Evolutionary conservation across 495 filamentous ascomycete species (phyloP), one percentile per base, ranked within the genome.

Genomic region (Talaromyces ruber): DNA sequence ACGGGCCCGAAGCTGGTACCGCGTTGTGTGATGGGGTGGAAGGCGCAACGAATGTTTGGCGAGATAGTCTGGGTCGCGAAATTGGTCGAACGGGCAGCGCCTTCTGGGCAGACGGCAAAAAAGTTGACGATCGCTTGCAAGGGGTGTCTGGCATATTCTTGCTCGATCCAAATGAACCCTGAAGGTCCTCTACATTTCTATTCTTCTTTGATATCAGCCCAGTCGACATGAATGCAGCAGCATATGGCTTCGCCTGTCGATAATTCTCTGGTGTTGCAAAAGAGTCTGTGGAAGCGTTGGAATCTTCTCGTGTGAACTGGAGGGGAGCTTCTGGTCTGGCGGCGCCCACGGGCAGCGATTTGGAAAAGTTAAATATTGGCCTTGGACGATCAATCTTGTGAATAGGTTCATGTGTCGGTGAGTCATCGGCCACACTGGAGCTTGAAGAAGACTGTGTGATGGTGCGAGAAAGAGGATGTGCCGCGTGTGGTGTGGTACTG

Each of bases 161-260:
- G 67, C 78, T 82, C 11, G 71, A 76, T 30, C 73, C 72, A 21
- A 72, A 64, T 26, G 63, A 62, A 32, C 67, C 74, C 55, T 78
- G 76, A 30, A 78, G 75, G 12, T 83, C 77, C 50, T 87, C 84
- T 3, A 78, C 79, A 75, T 71, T 82, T 75, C 74, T 87, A 70
- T 77, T 90, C 80, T 67, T 85, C 76, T 98, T 98, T 5, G 94
- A 96, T 34, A 98, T 88, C 51, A 98, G 76, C 29, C 94, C 94
- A 5, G 94, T 97, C 0, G 94, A 97, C 81, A 89, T 89, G 73
- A 97, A 97, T 11, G 92, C 93, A 21, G 88, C 87, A 32, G 90
- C 89, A 8, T 89, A 77, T 34, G 93, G 93, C 70, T 88, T 95
- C 12, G 87, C 90, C 6, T 85, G 79, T 70, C 90, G 93, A 69